Evolutionary conservation across 352 stramenopile genomes (phyloP).

Genomic region (Phytopythium boreale): DNA sequence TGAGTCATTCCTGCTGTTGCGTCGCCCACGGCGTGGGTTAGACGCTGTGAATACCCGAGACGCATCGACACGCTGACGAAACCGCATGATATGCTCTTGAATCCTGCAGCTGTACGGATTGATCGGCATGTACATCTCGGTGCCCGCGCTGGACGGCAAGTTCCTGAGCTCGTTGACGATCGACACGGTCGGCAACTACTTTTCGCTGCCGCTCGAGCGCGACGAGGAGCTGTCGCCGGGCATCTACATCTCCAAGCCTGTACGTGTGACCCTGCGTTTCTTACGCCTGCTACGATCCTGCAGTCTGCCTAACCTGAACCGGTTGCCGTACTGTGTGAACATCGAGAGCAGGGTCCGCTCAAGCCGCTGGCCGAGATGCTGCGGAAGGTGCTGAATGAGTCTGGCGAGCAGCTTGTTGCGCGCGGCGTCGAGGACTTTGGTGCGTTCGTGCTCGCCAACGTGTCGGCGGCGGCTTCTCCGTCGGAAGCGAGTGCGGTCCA

Average conservation of each 20-base stretch:
- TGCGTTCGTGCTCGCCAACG: conserved; percentile 65
- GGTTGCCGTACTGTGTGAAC: not conserved
- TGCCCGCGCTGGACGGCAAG: conserved; percentile 52
- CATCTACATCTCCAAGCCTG: conserved; percentile 81
- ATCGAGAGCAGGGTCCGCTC: conserved; percentile 43
- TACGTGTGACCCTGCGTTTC: conserved; percentile 14
- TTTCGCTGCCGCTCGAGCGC: conserved; percentile 64
- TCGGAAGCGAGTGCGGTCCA: conserved; percentile 37
- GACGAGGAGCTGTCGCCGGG: conserved; percentile 70
- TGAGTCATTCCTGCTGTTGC: conserved; percentile 6
- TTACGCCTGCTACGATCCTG: not conserved
- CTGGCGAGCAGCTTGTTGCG: conserved; percentile 52
- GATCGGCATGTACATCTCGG: conserved; percentile 84
- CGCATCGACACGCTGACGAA: too few species aligned
- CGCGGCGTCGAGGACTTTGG: conserved; percentile 59
- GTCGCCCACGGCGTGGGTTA: too few species aligned
- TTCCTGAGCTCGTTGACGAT: conserved; percentile 63
- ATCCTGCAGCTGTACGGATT: conserved; percentile 62
- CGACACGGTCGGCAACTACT: conserved; percentile 69
- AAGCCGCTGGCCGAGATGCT: conserved; percentile 68
- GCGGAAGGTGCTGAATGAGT: conserved; percentile 53
- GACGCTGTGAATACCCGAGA: too few species aligned
- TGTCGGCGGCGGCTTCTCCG: conserved; percentile 11
- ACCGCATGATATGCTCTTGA: not conserved
- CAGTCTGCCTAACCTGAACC: conserved; percentile 2